Evolutionary conservation across 2,329 filamentous ascomycete species (phyloP).

Genomic region (Ophidiomyces ophidiicola): DNA sequence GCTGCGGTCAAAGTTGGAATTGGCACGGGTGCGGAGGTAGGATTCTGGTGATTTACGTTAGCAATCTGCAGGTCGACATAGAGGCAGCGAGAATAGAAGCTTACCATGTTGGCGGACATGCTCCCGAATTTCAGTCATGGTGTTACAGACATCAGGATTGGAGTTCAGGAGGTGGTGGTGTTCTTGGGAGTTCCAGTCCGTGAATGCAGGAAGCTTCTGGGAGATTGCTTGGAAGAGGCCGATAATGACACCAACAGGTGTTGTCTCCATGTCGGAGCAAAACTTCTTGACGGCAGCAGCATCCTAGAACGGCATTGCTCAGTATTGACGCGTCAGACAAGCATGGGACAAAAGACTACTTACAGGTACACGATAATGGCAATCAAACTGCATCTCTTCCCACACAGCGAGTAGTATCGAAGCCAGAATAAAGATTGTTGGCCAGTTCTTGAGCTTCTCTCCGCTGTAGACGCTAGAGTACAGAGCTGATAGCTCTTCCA

Average conservation of each 20-base stretch:
- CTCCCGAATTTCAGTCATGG: conserved; percentile 87
- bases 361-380: conserved; percentile 76
- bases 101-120: conserved; percentile 90
- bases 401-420: conserved; percentile 87
- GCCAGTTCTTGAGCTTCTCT: conserved; percentile 97
- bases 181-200: conserved; percentile 85
- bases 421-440: conserved; percentile 94
- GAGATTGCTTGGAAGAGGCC: conserved; percentile 96
- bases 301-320: conserved; percentile 37
- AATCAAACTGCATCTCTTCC: conserved; percentile 99
- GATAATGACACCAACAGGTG: conserved; percentile 88
- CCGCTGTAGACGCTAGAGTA: conserved; percentile 98
- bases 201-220: conserved; percentile 83
- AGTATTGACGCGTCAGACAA: neutral
- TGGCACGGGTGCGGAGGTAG: conserved; percentile 69
- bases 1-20: conserved; percentile 72
- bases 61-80: conserved; percentile 7
- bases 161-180: conserved; percentile 85
- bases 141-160: conserved; percentile 83
- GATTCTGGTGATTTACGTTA: conserved; percentile 52
- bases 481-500: conserved; percentile 80
- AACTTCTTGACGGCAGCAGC: conserved; percentile 79
- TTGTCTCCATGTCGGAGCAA: conserved; percentile 92
- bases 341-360: conserved; percentile 14
- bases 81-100: conserved; percentile 25